Percentiles rank a stretch among this genome's conserved stretches.
Conservation (phyloP, 345 rosid genomes). For the Eucalyptus regnans region DNA sequence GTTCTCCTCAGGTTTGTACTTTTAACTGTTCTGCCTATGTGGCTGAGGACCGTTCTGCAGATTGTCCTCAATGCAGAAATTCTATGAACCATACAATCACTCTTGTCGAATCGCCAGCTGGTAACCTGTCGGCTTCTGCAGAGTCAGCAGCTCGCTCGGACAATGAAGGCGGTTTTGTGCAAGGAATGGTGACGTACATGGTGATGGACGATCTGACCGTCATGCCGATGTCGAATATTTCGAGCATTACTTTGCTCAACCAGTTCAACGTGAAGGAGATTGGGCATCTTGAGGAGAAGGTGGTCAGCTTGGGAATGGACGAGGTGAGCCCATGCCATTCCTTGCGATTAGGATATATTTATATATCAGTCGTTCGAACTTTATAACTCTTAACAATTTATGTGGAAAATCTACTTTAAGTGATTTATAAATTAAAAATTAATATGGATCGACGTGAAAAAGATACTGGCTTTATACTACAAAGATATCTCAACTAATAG, state of each 20-base stretch:
- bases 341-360: neutral
- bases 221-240: slow-evolving; percentile 12
- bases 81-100: neutral
- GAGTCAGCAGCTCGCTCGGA: neutral
- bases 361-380: neutral
- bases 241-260: slow-evolving; percentile 1
- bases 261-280: slow-evolving; percentile 3
- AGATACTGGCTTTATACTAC: too few relatives aligned
- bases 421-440: neutral
- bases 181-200: slow-evolving; percentile 13
- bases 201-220: slow-evolving; percentile 16
- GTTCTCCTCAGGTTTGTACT: too few relatives aligned
- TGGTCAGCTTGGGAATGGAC: neutral
- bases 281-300: neutral
- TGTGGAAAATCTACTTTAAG: neutral
- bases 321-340: neutral
- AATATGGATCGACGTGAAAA: neutral
- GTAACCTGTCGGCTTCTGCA: neutral
- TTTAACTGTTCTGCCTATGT: neutral
- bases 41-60: neutral
- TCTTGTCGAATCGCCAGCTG: neutral
- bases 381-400: neutral
- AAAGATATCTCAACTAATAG: too few relatives aligned
- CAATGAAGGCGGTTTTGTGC: slow-evolving; percentile 1
- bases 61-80: neutral